Evolutionary conservation across 2,329 filamentous ascomycete genomes (phyloP).

Genomic region (Tolypocladium inflatum): DNA sequence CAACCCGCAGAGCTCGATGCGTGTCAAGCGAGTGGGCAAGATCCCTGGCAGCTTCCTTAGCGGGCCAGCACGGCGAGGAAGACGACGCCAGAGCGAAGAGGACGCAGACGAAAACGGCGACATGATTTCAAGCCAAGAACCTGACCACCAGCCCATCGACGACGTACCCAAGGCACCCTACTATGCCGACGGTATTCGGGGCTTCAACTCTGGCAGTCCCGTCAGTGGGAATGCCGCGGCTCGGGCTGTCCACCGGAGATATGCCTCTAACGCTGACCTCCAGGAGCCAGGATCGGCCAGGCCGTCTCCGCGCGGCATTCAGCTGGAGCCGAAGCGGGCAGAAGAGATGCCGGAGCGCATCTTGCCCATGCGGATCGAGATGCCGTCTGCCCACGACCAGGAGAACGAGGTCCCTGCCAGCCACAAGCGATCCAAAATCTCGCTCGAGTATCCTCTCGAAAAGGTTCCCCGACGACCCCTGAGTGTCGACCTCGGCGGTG

Average conservation of each 20-base stretch:
- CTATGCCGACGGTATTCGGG: slow-evolving; percentile 32
- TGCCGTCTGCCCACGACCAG: slow-evolving; percentile 63
- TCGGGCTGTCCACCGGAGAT: slow-evolving; percentile 31
- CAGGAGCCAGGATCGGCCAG: slow-evolving; percentile 18
- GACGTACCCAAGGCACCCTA: slow-evolving; percentile 32
- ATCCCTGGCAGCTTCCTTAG: slow-evolving; percentile 69
- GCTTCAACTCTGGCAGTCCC: slow-evolving; percentile 50
- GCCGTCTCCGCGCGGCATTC: slow-evolving; percentile 17
- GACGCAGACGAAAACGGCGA: slow-evolving; percentile 41
- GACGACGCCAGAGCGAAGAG: slow-evolving; percentile 59
- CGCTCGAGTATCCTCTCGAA: slow-evolving; percentile 43
- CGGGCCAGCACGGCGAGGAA: slow-evolving; percentile 67
- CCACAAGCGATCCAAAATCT: slow-evolving; percentile 52
- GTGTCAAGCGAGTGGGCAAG: slow-evolving; percentile 68
- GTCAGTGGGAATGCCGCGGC: slow-evolving; percentile 37
- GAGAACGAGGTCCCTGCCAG: slow-evolving; percentile 73
- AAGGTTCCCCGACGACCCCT: slow-evolving; percentile 44
- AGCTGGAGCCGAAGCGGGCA: slow-evolving; percentile 11
- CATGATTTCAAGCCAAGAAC: slow-evolving; percentile 29
- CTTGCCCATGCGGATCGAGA: slow-evolving; percentile 30
- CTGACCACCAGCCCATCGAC: slow-evolving; percentile 28
- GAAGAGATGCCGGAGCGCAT: slow-evolving; percentile 9
- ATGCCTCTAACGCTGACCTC: slow-evolving; percentile 26
- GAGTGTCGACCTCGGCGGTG: slow-evolving; percentile 30
- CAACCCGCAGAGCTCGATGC: slow-evolving; percentile 62